Percentiles rank a stretch among this genome's conserved stretches.
Evolutionary conservation across 2,329 filamentous ascomycete species (phyloP).

Genomic region (Penicillium brevicompactum): DNA sequence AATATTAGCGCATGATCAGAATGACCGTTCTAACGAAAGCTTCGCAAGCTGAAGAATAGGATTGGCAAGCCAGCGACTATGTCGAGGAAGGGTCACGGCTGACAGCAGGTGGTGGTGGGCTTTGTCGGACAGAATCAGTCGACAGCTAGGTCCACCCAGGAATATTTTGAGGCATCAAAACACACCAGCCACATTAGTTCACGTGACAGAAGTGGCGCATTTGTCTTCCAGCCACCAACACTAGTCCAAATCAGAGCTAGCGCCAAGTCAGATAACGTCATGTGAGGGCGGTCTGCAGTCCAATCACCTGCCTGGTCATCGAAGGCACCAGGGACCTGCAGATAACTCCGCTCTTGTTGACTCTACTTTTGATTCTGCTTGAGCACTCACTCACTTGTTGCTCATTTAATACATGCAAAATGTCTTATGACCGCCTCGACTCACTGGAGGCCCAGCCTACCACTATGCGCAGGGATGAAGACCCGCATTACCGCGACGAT

Average conservation of each 20-base stretch:
- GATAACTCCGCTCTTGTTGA: slow-evolving; percentile 15
- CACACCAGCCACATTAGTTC: slow-evolving; percentile 31
- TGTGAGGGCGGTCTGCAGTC: slow-evolving; percentile 33
- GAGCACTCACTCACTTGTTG: slow-evolving; percentile 1
- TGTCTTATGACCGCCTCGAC: slow-evolving; percentile 91
- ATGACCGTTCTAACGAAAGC: slow-evolving; percentile 13
- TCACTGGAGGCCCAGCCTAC: slow-evolving; percentile 79
- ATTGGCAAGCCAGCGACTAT: slow-evolving; percentile 4
- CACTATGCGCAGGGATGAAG: slow-evolving; percentile 67
- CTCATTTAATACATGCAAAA: slow-evolving; percentile 40
- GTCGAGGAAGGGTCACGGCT: slow-evolving; percentile 6
- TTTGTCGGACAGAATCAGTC: slow-evolving; percentile 14
- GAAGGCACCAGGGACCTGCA: slow-evolving; percentile 25
- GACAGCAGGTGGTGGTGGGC: slow-evolving; percentile 10
- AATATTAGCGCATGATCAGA: slow-evolving; percentile 27
- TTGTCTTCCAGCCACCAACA: not conserved
- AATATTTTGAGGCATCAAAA: slow-evolving; percentile 40
- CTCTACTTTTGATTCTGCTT: slow-evolving; percentile 6
- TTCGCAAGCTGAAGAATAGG: slow-evolving; percentile 8
- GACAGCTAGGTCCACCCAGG: slow-evolving; percentile 14
- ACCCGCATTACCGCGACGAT: slow-evolving; percentile 81
- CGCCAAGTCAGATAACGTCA: slow-evolving; percentile 24
- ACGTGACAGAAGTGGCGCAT: slow-evolving; percentile 25
- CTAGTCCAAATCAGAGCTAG: slow-evolving; percentile 19
- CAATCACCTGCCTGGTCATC: slow-evolving; percentile 8